Percentiles rank a stretch among this genome's conserved stretches.
These are phyloP conservation scores for Cercophora sp. DNA, from an alignment of 495 filamentous ascomycete species.

Conservation along the genomic window DNA sequence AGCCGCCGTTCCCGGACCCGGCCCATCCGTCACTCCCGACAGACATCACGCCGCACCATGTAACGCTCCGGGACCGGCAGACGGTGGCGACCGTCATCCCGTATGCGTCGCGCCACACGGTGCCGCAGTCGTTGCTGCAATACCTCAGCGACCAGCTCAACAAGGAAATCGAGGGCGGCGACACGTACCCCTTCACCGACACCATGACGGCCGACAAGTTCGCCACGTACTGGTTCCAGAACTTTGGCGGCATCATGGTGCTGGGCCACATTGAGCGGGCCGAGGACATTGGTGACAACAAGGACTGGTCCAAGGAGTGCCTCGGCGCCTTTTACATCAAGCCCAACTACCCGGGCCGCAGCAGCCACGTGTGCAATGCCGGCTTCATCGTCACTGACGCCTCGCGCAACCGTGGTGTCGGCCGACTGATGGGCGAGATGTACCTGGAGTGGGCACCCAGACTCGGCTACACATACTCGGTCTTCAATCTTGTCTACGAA, in stretches of 20 bases:
- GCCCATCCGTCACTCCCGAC: conserved; percentile 58
- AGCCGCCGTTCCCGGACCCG: conserved; percentile 60
- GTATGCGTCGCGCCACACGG: conserved; percentile 67
- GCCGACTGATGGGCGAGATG: conserved; percentile 86
- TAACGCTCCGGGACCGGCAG: conserved; percentile 84
- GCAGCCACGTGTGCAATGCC: conserved; percentile 94
- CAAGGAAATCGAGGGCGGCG: conserved; percentile 90
- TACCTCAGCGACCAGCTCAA: conserved; percentile 87
- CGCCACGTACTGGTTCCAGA: conserved; percentile 89
- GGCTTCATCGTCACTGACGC: conserved; percentile 92
- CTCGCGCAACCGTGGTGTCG: conserved; percentile 84
- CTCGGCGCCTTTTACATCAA: conserved; percentile 96
- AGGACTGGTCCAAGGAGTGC: conserved; percentile 81
- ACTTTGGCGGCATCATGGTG: conserved; percentile 91
- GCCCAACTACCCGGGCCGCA: conserved; percentile 94
- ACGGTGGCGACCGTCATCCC: conserved; percentile 89
- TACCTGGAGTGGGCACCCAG: conserved; percentile 94
- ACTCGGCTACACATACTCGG: conserved; percentile 91
- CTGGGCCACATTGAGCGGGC: conserved; percentile 66
- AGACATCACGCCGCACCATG: conserved; percentile 71
- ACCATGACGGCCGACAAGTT: conserved; percentile 73
- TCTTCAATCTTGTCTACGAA: conserved; percentile 98
- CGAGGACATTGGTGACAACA: conserved; percentile 58
- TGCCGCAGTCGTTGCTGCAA: conserved; percentile 69
- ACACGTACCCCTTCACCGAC: conserved; percentile 92